phyloP scores from a whole-genome alignment of 108 stramenopile species.

The Epithemia pelagica region DNA sequence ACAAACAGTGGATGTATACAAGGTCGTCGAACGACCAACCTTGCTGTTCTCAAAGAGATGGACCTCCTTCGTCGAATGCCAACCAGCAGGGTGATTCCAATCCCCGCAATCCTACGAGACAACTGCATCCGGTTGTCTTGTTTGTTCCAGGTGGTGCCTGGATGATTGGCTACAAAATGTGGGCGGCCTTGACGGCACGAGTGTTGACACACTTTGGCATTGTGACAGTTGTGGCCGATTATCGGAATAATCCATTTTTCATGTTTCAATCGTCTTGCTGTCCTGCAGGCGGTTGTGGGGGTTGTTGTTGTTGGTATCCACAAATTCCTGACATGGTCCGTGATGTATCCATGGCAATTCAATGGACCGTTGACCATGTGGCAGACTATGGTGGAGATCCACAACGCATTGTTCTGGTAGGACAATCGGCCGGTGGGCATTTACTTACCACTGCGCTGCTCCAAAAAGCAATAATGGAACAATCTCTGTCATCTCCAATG shows the following conservation, averaged over 20 bases:
- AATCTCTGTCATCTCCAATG: too few species aligned
- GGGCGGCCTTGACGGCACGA: conserved; percentile 56
- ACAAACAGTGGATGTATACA: background rate
- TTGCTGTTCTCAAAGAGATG: too few species aligned
- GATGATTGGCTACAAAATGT: conserved; percentile 75
- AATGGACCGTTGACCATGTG: conserved; percentile 48
- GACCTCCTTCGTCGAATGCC: too few species aligned
- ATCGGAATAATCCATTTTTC: conserved; percentile 54
- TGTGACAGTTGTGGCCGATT: conserved; percentile 64
- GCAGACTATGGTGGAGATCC: conserved; percentile 59
- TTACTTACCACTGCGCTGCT: conserved; percentile 11
- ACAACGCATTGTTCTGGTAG: background rate
- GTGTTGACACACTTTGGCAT: conserved; percentile 39
- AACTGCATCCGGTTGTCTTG: background rate
- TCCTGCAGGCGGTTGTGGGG: too few species aligned
- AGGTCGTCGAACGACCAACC: too few species aligned
- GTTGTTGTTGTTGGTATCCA: too few species aligned
- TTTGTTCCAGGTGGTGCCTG: background rate
- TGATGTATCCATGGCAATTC: conserved; percentile 50
- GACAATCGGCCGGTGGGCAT: conserved; percentile 10
- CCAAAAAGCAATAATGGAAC: conserved; percentile 1
- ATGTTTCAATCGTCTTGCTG: background rate
- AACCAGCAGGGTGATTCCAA: background rate
- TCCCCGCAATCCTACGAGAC: background rate
- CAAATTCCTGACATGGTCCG: conserved; percentile 47